Percentiles rank a stretch among this genome's conserved stretches.
phyloP scores from a whole-genome alignment of 768 basidiomycete genomes.

The Phylloporus sp. region DNA sequence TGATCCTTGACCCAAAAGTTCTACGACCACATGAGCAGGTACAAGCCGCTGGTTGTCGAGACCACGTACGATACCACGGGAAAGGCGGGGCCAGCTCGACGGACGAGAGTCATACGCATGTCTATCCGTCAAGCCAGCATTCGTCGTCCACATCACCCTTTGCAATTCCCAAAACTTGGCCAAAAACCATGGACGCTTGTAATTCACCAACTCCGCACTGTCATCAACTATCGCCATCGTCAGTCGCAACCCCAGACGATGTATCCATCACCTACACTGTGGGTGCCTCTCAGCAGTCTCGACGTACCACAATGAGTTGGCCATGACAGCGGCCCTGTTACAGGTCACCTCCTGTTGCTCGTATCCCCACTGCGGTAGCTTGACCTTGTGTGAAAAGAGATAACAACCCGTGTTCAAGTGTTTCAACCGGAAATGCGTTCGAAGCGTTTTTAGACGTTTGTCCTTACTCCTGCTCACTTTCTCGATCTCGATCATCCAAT shows the following conservation, averaged over 20 bases:
- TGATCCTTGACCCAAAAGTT: slow-evolving; percentile 99
- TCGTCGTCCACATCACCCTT: slow-evolving; percentile 95
- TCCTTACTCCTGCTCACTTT: slow-evolving; percentile 58
- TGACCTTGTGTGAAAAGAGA: slow-evolving; percentile 96
- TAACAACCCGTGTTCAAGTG: slow-evolving; percentile 92
- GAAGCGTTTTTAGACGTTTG: slow-evolving; percentile 71
- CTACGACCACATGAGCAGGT: slow-evolving; percentile 35
- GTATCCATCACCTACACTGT: slow-evolving; percentile 49
- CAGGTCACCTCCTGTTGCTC: slow-evolving; percentile 99
- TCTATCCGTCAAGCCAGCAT: slow-evolving; percentile 91
- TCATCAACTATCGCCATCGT: slow-evolving; percentile 50
- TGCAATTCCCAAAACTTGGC: slow-evolving; percentile 90
- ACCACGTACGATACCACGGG: slow-evolving; percentile 83
- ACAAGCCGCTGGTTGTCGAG: neutral
- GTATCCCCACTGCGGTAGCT: slow-evolving; percentile 95
- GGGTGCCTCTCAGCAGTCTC: slow-evolving; percentile 77
- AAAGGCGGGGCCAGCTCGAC: slow-evolving; percentile 82
- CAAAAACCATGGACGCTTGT: slow-evolving; percentile 84
- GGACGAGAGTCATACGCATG: slow-evolving; percentile 97
- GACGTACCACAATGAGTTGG: slow-evolving; percentile 90
- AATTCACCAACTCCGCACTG: slow-evolving; percentile 82
- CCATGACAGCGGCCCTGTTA: slow-evolving; percentile 91
- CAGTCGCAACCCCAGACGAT: neutral
- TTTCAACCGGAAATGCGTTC: slow-evolving; percentile 77
- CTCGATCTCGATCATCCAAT: slow-evolving; percentile 88